Evolutionary conservation across 208 protist genomes (phyloP).

Genomic region (Novymonas esmeraldas): DNA sequence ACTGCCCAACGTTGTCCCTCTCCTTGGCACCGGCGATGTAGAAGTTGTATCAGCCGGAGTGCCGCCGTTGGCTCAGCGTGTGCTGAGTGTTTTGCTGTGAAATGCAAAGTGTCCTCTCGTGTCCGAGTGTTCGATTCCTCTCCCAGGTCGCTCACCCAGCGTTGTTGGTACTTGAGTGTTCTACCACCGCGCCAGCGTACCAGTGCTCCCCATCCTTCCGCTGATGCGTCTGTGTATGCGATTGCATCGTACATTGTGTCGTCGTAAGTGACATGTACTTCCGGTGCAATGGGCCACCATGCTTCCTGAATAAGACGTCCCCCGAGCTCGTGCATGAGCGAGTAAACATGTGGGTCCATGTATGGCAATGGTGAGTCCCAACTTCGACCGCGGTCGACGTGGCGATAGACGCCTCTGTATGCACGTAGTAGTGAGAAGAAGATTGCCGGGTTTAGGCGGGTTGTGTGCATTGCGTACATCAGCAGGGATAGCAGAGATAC

Average conservation of each 20-base stretch:
- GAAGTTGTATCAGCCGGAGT: background rate
- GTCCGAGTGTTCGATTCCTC: background rate
- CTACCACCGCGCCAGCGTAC: background rate
- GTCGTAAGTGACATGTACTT: background rate
- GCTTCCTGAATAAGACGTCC: background rate
- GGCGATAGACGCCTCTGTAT: background rate
- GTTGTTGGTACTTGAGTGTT: background rate
- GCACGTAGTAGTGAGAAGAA: background rate
- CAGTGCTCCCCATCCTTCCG: background rate
- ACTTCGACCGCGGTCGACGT: background rate
- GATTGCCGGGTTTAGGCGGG: background rate
- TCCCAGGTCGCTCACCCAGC: background rate
- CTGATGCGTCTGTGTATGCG: background rate
- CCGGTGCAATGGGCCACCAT: constrained; percentile 1
- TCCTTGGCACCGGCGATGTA: background rate
- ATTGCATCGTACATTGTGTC: background rate
- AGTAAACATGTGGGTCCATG: constrained; percentile 2
- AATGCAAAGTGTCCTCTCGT: background rate
- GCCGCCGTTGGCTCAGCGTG: background rate
- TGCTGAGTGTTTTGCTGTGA: constrained; percentile 5
- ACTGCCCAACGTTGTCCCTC: constrained; percentile 1
- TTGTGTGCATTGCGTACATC: constrained; percentile 1
- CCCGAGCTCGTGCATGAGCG: background rate
- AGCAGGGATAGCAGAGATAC: too few relatives aligned
- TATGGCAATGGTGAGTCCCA: constrained; percentile 1